These are phyloP conservation scores for Colletotrichum sublineola DNA, from an alignment of 2,329 filamentous ascomycete genomes.

Conservation along the genomic window DNA sequence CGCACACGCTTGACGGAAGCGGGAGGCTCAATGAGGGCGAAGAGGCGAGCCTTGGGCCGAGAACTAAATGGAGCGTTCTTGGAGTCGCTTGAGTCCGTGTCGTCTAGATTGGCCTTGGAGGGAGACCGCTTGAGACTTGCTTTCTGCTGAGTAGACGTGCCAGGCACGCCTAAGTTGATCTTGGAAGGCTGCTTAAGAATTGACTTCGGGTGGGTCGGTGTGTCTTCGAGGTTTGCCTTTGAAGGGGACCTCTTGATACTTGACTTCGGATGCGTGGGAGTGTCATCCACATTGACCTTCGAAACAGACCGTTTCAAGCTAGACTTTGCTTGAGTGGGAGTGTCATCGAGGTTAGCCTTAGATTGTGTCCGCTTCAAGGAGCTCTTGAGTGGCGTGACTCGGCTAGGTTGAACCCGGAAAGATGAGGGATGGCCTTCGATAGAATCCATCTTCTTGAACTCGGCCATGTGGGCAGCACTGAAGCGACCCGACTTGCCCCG, in stretches of 20 bases:
- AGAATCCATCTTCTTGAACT: conserved; percentile 98
- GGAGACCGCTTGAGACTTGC: conserved; percentile 52
- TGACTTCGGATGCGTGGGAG: conserved; percentile 40
- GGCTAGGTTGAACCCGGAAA: conserved; percentile 72
- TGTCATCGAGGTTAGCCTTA: conserved; percentile 59
- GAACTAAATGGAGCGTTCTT: conserved; percentile 40
- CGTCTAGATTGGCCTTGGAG: conserved; percentile 75
- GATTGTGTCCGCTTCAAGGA: conserved; percentile 58
- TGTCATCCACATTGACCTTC: conserved; percentile 52
- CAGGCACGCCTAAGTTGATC: conserved; percentile 70
- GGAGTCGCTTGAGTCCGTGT: conserved; percentile 63
- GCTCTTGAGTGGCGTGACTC: conserved; percentile 62
- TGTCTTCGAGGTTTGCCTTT: conserved; percentile 48
- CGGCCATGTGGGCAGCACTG: conserved; percentile 86
- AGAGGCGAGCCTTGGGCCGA: conserved; percentile 34
- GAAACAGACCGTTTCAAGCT: conserved; percentile 52
- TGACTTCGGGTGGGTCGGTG: conserved; percentile 36
- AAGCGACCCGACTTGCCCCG: conserved; percentile 84
- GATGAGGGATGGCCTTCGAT: conserved; percentile 88
- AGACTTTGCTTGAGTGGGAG: conserved; percentile 51
- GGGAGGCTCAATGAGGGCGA: conserved; percentile 46
- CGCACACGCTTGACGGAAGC: conserved; percentile 78
- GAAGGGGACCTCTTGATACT: conserved; percentile 63
- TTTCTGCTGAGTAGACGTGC: conserved; percentile 58
- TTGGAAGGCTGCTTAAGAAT: conserved; percentile 68